Evolutionary conservation across 495 filamentous ascomycete species (phyloP).

Genomic region (Penicillium egyptiacum): DNA sequence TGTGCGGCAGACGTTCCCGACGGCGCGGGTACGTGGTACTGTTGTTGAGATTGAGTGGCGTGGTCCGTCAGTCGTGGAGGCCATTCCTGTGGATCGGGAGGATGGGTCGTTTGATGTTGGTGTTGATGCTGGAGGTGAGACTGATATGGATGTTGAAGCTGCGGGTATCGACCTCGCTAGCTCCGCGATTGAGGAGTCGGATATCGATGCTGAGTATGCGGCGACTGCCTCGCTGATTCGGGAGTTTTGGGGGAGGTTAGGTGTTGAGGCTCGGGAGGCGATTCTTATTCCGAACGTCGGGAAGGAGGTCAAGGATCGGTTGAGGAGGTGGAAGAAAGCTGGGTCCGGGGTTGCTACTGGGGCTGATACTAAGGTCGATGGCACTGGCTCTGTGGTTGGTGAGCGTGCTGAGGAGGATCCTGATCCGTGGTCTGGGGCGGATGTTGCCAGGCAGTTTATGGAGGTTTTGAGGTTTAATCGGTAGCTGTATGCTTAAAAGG

Average conservation of each 20-base stretch:
- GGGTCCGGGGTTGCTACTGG: background rate
- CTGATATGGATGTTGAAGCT: background rate
- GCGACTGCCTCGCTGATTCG: constrained; percentile 42
- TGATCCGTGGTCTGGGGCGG: constrained; percentile 42
- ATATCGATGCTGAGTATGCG: constrained; percentile 46
- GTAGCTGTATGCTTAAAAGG: constrained; percentile 10
- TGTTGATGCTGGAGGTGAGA: background rate
- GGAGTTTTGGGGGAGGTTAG: constrained; percentile 43
- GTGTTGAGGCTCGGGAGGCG: constrained; percentile 40
- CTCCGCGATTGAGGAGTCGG: constrained; percentile 36
- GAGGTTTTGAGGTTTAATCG: constrained; percentile 50
- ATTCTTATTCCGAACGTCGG: constrained; percentile 46
- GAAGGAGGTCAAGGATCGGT: constrained; percentile 38
- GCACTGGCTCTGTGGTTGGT: constrained; percentile 7
- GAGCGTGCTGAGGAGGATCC: constrained; percentile 31
- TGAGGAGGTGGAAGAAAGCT: constrained; percentile 24
- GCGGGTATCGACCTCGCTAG: constrained; percentile 33
- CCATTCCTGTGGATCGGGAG: constrained; percentile 18
- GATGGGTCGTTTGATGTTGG: background rate
- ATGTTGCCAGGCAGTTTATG: constrained; percentile 51
- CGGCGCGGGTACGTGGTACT: constrained; percentile 38
- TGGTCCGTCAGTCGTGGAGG: constrained; percentile 40
- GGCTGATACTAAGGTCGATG: constrained; percentile 7
- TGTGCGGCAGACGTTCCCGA: constrained; percentile 44
- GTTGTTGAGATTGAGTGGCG: constrained; percentile 49